Conservation (phyloP, 2,329 filamentous ascomycete genomes). For the Curvularia sp. region DNA sequence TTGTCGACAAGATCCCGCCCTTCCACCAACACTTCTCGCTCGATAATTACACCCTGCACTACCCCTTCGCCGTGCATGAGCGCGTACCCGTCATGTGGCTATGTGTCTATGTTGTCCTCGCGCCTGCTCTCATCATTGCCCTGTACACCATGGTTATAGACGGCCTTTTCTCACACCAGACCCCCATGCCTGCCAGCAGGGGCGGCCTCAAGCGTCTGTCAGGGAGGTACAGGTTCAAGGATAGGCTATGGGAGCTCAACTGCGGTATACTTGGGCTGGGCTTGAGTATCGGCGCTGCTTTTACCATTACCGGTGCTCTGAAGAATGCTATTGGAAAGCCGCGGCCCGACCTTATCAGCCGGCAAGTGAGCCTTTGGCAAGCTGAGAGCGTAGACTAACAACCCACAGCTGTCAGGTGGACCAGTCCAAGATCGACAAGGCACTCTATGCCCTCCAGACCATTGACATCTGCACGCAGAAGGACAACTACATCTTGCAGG, state of each 20-base stretch:
- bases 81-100: constrained; percentile 61
- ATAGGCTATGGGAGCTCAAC: constrained; percentile 68
- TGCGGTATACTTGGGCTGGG: constrained; percentile 66
- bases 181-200: constrained; percentile 37
- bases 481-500: constrained; percentile 61
- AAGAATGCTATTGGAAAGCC: constrained; percentile 68
- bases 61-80: constrained; percentile 64
- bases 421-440: constrained; percentile 12
- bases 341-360: constrained; percentile 65
- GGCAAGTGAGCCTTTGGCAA: constrained; percentile 47
- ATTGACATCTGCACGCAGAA: constrained; percentile 59
- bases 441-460: constrained; percentile 27
- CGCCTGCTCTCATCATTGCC: constrained; percentile 60
- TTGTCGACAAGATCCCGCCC: constrained; percentile 62
- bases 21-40: constrained; percentile 66
- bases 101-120: constrained; percentile 58
- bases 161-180: constrained; percentile 63
- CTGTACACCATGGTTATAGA: constrained; percentile 66
- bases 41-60: constrained; percentile 63
- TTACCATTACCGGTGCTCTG: constrained; percentile 64
- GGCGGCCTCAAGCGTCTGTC: constrained; percentile 48
- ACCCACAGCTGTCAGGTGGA: constrained; percentile 33
- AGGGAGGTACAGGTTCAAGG: constrained; percentile 60
- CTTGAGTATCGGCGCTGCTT: constrained; percentile 62
- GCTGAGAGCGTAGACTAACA: neutral